Base-by-base conservation (phyloP, 176 grass and related monocot genomes). In the Oryza meridionalis region DNA sequence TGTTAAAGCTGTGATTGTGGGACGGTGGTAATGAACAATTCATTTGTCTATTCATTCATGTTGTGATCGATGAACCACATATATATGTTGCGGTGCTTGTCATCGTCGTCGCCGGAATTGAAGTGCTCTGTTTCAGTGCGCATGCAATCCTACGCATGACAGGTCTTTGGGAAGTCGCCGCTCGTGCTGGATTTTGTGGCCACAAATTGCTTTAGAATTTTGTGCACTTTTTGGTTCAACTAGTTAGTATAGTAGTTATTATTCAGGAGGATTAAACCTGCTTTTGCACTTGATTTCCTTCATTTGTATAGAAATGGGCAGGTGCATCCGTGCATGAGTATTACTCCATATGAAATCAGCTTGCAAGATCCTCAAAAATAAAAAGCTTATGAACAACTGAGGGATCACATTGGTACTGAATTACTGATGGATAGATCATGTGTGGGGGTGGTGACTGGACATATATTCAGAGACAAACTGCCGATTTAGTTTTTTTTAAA, bases 11-110 rank as follows among this genome's bases (percentile, higher is more conserved):
- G 25, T 31, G 46, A 8, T 53, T 47, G 70, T 73, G 70, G 70
- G 70, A 49, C 72, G 72, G 72, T 74, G 72, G 72, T 74, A 50
- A 73, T 73, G 45, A 10, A 4, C 19, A 62, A 24, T 62, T 62
- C 58, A 62, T 5, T 5, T 10, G 24, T 73, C 46, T 50, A 31
- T 31, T 31, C 11, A 22, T 46, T 12, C 3, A 26, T 12, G 12
- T 2, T 17, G n/a, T 8, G 40, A 72, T 45, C n/a, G 25, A 17
- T 11, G n/a, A 62, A 62, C 58, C 58, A 62, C n/a, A 62, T 22
- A 31, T 29, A 19, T 19, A 58, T 49, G 45, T 55, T 55, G 17
- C 53, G 53, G 53, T 50, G 71, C 71, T 10, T 17, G 71, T 49
- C 58, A 62, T 22, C 21, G 53, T 58, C 50, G 55, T 59, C 58